These are phyloP conservation scores for Starmera caribaea DNA, from an alignment of 805 yeast genomes.

Conservation along the genomic window DNA sequence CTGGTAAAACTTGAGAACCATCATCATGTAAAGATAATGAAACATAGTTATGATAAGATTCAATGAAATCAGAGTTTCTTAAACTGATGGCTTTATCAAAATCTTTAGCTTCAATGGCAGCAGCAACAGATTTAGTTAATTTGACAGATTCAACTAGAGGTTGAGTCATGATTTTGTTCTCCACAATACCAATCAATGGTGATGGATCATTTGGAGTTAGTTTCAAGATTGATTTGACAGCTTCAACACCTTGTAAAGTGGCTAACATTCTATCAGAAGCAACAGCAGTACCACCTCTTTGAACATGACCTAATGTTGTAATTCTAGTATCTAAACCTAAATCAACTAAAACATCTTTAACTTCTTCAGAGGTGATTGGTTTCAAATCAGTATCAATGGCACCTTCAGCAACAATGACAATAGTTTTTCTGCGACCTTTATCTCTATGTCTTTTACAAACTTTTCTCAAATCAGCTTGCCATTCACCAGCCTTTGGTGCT, in stretches of 20 bases:
- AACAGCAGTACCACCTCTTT: constrained; percentile 97
- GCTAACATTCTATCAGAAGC: constrained; percentile 89
- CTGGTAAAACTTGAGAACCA: constrained; percentile 50
- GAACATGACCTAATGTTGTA: constrained; percentile 95
- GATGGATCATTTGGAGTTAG: constrained; percentile 87
- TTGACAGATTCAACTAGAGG: constrained; percentile 87
- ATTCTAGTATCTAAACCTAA: constrained; percentile 91
- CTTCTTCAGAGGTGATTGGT: constrained; percentile 74
- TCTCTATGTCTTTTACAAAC: constrained; percentile 72
- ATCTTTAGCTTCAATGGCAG: constrained; percentile 69
- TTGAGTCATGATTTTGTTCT: constrained; percentile 76
- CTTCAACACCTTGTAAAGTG: constrained; percentile 95
- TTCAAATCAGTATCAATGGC: constrained; percentile 77
- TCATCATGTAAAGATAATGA: constrained; percentile 62
- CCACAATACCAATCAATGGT: constrained; percentile 86
- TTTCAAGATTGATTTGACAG: constrained; percentile 86
- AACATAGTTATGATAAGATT: constrained; percentile 62
- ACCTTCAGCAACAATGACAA: constrained; percentile 97
- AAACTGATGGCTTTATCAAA: constrained; percentile 81
- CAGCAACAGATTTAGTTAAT: constrained; percentile 82
- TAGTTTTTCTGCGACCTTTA: constrained; percentile 88
- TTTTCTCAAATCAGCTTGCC: constrained; percentile 74
- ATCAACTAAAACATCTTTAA: constrained; percentile 71
- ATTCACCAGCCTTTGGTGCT: constrained; percentile 64
- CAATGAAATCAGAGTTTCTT: constrained; percentile 83